Evolutionary conservation across 2,329 filamentous ascomycete species (phyloP).

Genomic region (Seiridium unicorne): DNA sequence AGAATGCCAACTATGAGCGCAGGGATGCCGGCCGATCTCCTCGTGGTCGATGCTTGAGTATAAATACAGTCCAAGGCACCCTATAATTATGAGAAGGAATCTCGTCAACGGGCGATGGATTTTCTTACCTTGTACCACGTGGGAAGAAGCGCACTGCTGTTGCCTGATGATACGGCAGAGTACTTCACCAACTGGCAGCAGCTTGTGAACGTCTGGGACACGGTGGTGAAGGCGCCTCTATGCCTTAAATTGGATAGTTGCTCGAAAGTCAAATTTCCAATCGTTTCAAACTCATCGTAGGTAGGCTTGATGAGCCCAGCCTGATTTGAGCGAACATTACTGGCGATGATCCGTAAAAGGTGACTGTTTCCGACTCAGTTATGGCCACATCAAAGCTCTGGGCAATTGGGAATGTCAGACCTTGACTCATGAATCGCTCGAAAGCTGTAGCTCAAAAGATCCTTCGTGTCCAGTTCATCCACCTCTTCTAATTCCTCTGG

Average conservation of each 20-base stretch:
- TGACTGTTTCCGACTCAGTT: constrained; percentile 48
- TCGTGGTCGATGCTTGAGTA: constrained; percentile 76
- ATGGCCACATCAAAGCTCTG: neutral
- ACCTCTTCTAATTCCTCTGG: constrained; percentile 73
- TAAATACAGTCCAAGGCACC: constrained; percentile 69
- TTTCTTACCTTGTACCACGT: constrained; percentile 67
- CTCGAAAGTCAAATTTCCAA: constrained; percentile 75
- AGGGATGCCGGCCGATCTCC: constrained; percentile 89
- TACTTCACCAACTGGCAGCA: constrained; percentile 70
- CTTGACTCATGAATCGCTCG: constrained; percentile 92
- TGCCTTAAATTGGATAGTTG: constrained; percentile 84
- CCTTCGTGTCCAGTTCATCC: constrained; percentile 77
- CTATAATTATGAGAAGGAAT: constrained; percentile 32
- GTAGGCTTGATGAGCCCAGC: constrained; percentile 45
- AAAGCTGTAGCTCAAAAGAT: constrained; percentile 92
- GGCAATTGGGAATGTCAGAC: constrained; percentile 39
- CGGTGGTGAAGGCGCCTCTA: constrained; percentile 89
- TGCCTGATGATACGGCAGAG: constrained; percentile 26
- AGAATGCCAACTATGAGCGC: constrained; percentile 82
- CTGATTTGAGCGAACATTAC: constrained; percentile 48
- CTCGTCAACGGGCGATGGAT: neutral
- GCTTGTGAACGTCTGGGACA: constrained; percentile 80
- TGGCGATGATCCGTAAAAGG: constrained; percentile 63
- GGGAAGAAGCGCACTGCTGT: constrained; percentile 49
- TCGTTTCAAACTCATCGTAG: constrained; percentile 55